phyloP scores from a whole-genome alignment of 106 monocot species.

The Allium cepa region DNA sequence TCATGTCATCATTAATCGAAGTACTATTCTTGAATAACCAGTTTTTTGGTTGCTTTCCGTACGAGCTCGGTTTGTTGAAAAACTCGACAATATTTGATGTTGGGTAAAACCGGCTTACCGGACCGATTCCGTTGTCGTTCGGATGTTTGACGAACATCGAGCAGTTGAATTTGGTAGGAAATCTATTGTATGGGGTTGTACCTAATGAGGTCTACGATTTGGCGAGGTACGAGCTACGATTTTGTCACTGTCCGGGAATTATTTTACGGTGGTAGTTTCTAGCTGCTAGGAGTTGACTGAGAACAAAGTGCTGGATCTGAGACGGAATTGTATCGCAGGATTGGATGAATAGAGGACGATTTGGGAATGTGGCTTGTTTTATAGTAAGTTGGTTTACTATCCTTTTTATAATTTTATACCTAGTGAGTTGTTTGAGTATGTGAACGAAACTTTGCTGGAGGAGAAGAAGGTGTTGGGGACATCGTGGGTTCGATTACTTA shows the following conservation, averaged over 20 bases:
- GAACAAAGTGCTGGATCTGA: not conserved
- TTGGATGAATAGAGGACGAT: not conserved
- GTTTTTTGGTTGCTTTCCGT: constrained; percentile 46
- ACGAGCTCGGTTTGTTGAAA: constrained; percentile 32
- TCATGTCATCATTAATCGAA: constrained; percentile 27
- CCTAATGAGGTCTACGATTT: constrained; percentile 28
- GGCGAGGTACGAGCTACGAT: not conserved
- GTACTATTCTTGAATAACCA: constrained; percentile 53
- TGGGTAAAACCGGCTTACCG: constrained; percentile 32
- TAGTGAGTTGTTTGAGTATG: not conserved
- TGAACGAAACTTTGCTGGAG: not conserved
- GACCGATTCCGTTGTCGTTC: constrained; percentile 40
- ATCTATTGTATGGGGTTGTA: constrained; percentile 36
- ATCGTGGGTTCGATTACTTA: not conserved
- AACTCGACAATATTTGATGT: constrained; percentile 47
- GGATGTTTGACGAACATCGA: constrained; percentile 37
- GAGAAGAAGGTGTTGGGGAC: not conserved
- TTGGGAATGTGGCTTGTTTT: constrained; percentile 1
- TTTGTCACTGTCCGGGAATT: constrained; percentile 5
- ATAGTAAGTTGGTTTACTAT: not conserved
- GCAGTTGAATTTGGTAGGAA: constrained; percentile 60
- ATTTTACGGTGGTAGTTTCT: constrained; percentile 4
- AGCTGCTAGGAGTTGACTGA: constrained; percentile 1
- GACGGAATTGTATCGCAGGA: constrained; percentile 4
- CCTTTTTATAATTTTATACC: not conserved